phyloP scores from a whole-genome alignment of 192 early-diverging fungal genomes.

The Phycomyces nitens region DNA sequence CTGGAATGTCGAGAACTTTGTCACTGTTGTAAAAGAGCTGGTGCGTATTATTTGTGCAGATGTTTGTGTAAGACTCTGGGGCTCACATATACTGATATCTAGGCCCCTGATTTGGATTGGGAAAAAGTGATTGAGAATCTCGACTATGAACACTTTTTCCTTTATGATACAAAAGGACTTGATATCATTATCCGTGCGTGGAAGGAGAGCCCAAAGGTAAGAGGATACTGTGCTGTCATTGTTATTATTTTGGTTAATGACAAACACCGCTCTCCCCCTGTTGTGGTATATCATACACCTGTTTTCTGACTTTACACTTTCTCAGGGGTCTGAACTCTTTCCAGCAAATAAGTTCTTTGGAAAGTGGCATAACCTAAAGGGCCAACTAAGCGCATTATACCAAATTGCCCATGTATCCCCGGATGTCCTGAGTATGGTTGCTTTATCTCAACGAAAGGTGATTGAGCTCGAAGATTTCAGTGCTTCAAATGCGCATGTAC shows the following conservation, averaged over 20 bases:
- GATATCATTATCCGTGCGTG: slow-evolving; percentile 60
- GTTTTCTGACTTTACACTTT: not conserved
- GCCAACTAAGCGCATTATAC: slow-evolving; percentile 67
- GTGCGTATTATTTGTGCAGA: slow-evolving; percentile 29
- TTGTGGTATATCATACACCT: not conserved
- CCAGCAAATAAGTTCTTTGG: slow-evolving; percentile 70
- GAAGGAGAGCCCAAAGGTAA: slow-evolving; percentile 36
- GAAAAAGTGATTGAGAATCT: slow-evolving; percentile 53
- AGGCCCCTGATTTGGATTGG: slow-evolving; percentile 64
- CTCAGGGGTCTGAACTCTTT: slow-evolving; percentile 58
- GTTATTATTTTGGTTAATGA: not conserved
- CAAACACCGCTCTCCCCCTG: not conserved
- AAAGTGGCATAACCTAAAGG: slow-evolving; percentile 66
- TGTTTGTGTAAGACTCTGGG: not conserved
- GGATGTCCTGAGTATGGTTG: slow-evolving; percentile 58
- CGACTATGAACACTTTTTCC: slow-evolving; percentile 60
- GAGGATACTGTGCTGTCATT: not conserved
- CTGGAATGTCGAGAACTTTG: slow-evolving; percentile 67
- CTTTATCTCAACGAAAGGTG: slow-evolving; percentile 45
- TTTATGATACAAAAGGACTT: slow-evolving; percentile 54
- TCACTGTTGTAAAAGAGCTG: slow-evolving; percentile 47
- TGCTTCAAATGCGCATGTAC: slow-evolving; percentile 40
- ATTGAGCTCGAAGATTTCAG: slow-evolving; percentile 56
- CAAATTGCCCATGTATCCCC: slow-evolving; percentile 54
- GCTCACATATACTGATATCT: slow-evolving; percentile 11